Evolutionary conservation across 768 basidiomycete genomes (phyloP), one percentile per base, ranked within the genome.

Genomic region (Strobilomyces dryophilus): DNA sequence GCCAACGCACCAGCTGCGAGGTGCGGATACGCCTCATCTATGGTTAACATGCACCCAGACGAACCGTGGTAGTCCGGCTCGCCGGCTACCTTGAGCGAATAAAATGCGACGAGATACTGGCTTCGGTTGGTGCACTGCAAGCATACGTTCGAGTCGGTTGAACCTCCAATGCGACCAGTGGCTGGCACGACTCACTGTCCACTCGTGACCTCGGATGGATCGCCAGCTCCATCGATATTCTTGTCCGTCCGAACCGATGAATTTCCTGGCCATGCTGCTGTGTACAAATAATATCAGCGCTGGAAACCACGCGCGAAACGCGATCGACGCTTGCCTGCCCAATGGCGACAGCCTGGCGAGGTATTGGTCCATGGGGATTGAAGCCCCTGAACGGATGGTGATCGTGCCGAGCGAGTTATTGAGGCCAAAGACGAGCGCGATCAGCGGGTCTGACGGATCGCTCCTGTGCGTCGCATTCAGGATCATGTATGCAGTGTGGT

Each of bases 221-320:
- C 75, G 70, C 68, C 76, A 76, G 24, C 73, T 75, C 86, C 86
- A 88, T 47, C 70, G 71, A 59, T 87, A 89, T 49, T 79, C 76
- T 41, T 81, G 74, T 1, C 79, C 79, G 57, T 88, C 83, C 0
- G 82, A 78, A 2, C 76, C 85, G 8, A 66, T 64, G 58, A 87
- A 88, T 57, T 74, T 79, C 37, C 84, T 74, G 24, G 71, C 57
- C 56, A 62, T 71, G 21, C 74, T 72, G 47, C 80, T 81, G 60
- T 45, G n/a, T 45, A 46, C 36, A 39, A 39, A 11, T 47, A 29
- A 34, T 24, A 43, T 61, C 47, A 58, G 53, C 31, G 42, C 12
- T 37, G 10, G 35, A 24, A 47, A 31, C 26, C 27, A 41, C 34
- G 45, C 47, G 20, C 21, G 24, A 9, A 26, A 42, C 46, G 8